Conservation (phyloP, 192 early-diverging fungal genomes). For the Paraglomus brasilianum region DNA sequence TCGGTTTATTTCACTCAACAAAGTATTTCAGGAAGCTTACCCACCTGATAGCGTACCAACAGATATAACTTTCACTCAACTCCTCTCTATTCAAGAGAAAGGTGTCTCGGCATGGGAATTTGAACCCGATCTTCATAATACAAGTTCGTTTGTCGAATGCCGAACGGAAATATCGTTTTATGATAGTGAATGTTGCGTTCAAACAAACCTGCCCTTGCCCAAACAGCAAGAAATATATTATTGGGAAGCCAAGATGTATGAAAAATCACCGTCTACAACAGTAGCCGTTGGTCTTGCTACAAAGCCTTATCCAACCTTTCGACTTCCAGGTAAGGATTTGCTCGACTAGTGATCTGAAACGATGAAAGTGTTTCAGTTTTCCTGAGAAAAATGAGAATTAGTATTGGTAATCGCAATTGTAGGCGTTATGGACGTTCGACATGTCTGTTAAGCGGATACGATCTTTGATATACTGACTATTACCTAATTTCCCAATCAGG, state of each 20-base stretch:
- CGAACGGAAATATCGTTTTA: constrained; percentile 76
- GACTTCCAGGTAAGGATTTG: constrained; percentile 53
- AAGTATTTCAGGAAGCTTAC: constrained; percentile 68
- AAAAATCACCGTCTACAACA: constrained; percentile 65
- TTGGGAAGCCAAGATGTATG: constrained; percentile 79
- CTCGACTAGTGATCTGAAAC: background rate
- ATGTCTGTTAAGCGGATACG: background rate
- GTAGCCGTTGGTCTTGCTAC: constrained; percentile 72
- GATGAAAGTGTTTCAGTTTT: background rate
- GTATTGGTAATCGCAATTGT: background rate
- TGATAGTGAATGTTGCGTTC: constrained; percentile 69
- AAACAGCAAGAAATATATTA: constrained; percentile 80
- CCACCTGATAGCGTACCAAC: constrained; percentile 76
- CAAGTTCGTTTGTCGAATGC: constrained; percentile 63
- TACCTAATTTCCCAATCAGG: constrained; percentile 39
- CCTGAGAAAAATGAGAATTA: background rate
- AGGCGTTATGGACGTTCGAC: background rate
- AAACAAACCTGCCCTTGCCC: constrained; percentile 78
- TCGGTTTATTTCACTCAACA: background rate
- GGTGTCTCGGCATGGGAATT: constrained; percentile 84
- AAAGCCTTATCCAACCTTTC: constrained; percentile 71
- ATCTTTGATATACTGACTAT: background rate
- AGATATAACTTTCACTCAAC: constrained; percentile 72
- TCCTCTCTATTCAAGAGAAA: constrained; percentile 74
- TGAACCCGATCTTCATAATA: constrained; percentile 58